Evolutionary conservation across 1,284 basidiomycete species (phyloP).

Genomic region (Microbotryum lychnidis-dioicae): DNA sequence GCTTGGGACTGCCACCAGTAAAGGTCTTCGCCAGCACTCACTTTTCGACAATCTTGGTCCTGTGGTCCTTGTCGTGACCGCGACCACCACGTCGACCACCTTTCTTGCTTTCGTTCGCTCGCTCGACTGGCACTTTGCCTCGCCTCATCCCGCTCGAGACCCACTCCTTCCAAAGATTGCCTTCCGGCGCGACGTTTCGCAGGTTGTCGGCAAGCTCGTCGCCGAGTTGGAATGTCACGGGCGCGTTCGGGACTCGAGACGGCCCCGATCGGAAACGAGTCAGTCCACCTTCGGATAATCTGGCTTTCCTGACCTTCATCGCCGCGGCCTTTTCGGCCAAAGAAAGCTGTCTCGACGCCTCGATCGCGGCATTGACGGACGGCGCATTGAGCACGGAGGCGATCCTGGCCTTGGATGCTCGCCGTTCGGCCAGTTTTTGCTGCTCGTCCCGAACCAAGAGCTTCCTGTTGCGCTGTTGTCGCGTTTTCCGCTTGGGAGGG

Average conservation of each 20-base stretch:
- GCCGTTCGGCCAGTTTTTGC: conserved; percentile 33
- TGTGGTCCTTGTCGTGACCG: conserved; percentile 28
- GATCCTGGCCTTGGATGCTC: conserved; percentile 53
- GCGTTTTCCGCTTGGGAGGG: conserved; percentile 56
- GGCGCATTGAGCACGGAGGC: conserved; percentile 53
- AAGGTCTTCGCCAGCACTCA: conserved; percentile 1
- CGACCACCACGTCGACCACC: conserved; percentile 29
- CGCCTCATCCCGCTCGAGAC: conserved; percentile 31
- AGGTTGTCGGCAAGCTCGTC: conserved; percentile 85
- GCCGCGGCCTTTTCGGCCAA: conserved; percentile 45
- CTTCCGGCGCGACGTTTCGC: conserved; percentile 59
- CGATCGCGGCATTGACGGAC: conserved; percentile 47
- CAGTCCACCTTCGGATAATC: conserved; percentile 49
- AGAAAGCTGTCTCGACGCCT: conserved; percentile 43
- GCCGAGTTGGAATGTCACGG: conserved; percentile 77
- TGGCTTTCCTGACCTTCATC: conserved; percentile 38
- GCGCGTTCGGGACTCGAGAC: conserved; percentile 59
- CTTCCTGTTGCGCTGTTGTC: conserved; percentile 49
- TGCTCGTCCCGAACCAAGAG: conserved; percentile 49
- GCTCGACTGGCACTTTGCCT: conserved; percentile 33
- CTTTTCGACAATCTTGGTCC: conserved; percentile 22
- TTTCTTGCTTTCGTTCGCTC: conserved; percentile 30
- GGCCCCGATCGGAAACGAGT: conserved; percentile 59
- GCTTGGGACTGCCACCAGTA: background rate
- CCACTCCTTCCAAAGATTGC: conserved; percentile 36